Evolutionary conservation across 371 early-diverging fungal genomes (phyloP), one percentile per base, ranked within the genome.

Genomic region (Polyrhizophydium stewartii): DNA sequence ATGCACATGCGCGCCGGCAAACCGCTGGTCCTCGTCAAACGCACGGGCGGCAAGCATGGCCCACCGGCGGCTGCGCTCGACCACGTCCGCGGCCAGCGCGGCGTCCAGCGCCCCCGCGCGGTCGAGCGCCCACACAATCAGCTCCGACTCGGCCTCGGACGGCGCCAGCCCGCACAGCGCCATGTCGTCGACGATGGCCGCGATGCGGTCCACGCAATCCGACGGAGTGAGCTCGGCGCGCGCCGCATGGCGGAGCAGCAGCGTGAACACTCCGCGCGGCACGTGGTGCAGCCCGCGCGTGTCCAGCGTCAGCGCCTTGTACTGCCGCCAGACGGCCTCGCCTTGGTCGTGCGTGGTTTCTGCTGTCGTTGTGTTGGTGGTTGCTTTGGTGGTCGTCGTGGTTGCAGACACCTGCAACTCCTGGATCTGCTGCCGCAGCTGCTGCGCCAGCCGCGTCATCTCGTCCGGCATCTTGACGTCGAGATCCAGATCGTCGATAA

Each of bases 231-330:
- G 53, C 35, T 10, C 25, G 13, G 53, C 3, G 5, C 24, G 53
- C 24, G 53, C 53, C 5, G 27, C n/a, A n/a, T 53, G 25, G 6
- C 53, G 53, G 5, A 53, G 53, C 6, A 53, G 35, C 32, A 53
- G 30, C n/a, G 53, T 53, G n/a, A 53, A 53, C 19, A 31, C 5
- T 6, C 7, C n/a, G 30, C 53, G 30, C 24, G 53, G 53, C 13
- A 53, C 53, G 2, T n/a, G 19, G 5, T 53, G 5, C 10, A 53
- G 24, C 2, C 3, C 53, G 5, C 5, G 3, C 32, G 3, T 3
- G 24, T 53, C 53, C 5, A 53, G 53, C 53, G 53, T 30, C n/a
- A 53, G 53, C 5, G 12, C 30, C 35, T 53, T 53, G 53, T 53
- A 53, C 32, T 12, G n/a, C 16, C 3, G 3, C 53, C 53, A 53